These are phyloP conservation scores for Mortierella sp. DNA, from an alignment of 371 early-diverging fungal genomes.

Conservation along the genomic window DNA sequence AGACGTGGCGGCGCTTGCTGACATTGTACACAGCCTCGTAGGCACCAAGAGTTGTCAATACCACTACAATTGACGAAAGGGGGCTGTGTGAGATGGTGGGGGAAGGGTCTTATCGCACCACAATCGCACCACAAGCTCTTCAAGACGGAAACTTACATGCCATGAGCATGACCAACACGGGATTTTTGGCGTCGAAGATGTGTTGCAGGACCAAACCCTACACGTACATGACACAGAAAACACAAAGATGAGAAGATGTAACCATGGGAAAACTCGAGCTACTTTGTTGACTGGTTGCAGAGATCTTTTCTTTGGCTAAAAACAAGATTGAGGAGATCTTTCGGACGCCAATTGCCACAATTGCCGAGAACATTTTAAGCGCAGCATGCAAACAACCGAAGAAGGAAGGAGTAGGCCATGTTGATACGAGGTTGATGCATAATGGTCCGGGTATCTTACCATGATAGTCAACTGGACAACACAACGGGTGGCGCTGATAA, in stretches of 20 bases:
- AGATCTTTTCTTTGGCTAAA: background rate
- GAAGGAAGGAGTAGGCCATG: too few species aligned
- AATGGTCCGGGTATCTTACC: constrained; percentile 56
- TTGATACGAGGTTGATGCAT: too few species aligned
- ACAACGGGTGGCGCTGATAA: constrained; percentile 70
- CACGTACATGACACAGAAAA: background rate
- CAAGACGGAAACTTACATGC: constrained; percentile 54
- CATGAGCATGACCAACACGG: constrained; percentile 66
- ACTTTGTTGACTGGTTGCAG: background rate
- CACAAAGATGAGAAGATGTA: background rate
- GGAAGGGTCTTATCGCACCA: too few species aligned
- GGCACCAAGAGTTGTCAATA: constrained; percentile 61
- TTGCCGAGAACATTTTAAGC: too few species aligned
- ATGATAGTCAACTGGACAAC: constrained; percentile 69
- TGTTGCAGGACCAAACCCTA: constrained; percentile 71
- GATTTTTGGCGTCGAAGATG: constrained; percentile 69
- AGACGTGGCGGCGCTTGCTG: constrained; percentile 62
- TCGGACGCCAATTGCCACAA: too few species aligned
- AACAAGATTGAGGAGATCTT: too few species aligned
- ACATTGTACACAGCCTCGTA: constrained; percentile 72
- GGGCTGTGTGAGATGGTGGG: background rate
- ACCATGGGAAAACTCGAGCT: background rate
- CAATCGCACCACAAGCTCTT: too few species aligned
- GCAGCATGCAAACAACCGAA: too few species aligned
- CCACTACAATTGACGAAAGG: constrained; percentile 23